phyloP scores from a whole-genome alignment of 2,329 filamentous ascomycete species.

The Claviceps spartinae region DNA sequence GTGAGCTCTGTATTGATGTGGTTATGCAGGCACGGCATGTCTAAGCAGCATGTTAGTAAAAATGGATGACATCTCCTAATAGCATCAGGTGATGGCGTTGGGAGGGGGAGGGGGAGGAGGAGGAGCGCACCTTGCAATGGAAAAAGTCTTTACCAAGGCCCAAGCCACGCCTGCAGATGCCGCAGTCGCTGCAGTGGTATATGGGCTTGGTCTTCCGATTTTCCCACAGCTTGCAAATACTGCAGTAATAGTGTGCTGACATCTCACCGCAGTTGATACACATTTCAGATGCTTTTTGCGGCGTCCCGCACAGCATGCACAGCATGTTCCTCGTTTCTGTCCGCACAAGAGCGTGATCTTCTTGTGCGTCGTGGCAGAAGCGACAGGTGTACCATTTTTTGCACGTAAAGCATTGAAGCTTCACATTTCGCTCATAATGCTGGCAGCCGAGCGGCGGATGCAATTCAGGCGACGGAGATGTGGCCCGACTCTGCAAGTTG shows the following conservation, averaged over 20 bases:
- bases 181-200: conserved; percentile 92
- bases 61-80: neutral
- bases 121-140: conserved; percentile 78
- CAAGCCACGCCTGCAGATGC: conserved; percentile 82
- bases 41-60: conserved; percentile 24
- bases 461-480: conserved; percentile 12
- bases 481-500: conserved; percentile 18
- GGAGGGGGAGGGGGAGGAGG: neutral
- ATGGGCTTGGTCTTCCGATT: conserved; percentile 82
- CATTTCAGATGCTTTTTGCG: conserved; percentile 66
- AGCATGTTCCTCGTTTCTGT: conserved; percentile 88
- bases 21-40: conserved; percentile 90
- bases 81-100: neutral
- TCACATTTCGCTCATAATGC: conserved; percentile 93
- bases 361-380: conserved; percentile 77
- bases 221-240: conserved; percentile 93
- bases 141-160: conserved; percentile 94
- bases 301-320: conserved; percentile 84
- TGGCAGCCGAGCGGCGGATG: conserved; percentile 58
- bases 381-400: conserved; percentile 89
- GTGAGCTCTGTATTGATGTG: conserved; percentile 69
- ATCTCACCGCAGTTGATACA: conserved; percentile 66
- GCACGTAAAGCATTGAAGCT: conserved; percentile 84
- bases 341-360: conserved; percentile 67
- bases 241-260: conserved; percentile 83